Evolutionary conservation across 305 asterid genomes (phyloP).

Genomic region (Fraxinus floribunda): DNA sequence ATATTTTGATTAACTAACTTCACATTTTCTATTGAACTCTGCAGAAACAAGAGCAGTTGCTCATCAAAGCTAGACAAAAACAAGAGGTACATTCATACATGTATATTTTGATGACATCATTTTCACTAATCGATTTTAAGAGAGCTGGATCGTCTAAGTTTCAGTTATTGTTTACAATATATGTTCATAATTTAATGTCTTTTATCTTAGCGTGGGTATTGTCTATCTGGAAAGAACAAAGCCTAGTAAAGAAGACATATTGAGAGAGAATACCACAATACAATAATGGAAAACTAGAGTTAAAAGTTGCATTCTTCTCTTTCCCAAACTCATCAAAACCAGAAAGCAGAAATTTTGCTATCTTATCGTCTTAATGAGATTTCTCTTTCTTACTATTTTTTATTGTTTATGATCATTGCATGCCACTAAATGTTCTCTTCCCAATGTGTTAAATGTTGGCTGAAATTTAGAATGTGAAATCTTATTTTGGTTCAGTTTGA

Average conservation of each 20-base stretch:
- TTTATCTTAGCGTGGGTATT: neutral
- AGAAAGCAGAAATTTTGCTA: neutral
- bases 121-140: neutral
- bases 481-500: neutral
- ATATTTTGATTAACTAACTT: constrained; percentile 22
- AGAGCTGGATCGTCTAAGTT: neutral
- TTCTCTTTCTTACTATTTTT: neutral
- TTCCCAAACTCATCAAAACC: neutral
- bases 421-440: neutral
- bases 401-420: neutral
- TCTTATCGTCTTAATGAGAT: neutral
- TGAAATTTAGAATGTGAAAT: neutral
- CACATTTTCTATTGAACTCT: constrained; percentile 18
- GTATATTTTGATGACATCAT: constrained; percentile 16
- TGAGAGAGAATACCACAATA: neutral
- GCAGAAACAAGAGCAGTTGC: constrained; percentile 71
- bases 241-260: neutral
- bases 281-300: neutral
- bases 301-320: neutral
- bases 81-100: constrained; percentile 60
- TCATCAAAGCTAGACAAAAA: constrained; percentile 58
- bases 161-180: neutral
- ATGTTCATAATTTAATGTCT: neutral
- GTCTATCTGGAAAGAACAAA: neutral
- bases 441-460: neutral